Percentiles rank a stretch among this genome's conserved stretches.
These are phyloP conservation scores for Diaporthe sp. DNA, from an alignment of 2,329 filamentous ascomycete species.

Conservation along the genomic window DNA sequence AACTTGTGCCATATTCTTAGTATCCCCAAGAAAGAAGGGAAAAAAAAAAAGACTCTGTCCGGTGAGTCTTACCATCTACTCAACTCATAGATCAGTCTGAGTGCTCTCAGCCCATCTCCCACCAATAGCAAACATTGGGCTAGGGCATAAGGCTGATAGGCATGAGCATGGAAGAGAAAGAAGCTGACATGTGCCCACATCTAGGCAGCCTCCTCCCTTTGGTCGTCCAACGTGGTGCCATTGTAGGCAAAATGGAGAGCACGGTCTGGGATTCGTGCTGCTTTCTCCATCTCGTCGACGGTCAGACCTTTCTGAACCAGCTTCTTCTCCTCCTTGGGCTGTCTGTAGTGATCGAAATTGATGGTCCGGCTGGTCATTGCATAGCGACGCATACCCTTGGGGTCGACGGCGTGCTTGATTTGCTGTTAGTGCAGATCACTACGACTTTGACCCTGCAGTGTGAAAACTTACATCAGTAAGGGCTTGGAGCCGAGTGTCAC, in stretches of 20 bases:
- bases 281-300: neutral
- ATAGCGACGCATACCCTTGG: conserved; percentile 18
- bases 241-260: conserved; percentile 9
- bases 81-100: neutral
- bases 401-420: conserved; percentile 22
- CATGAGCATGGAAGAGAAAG: neutral
- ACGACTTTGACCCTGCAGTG: neutral
- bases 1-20: neutral
- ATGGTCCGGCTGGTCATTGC: conserved; percentile 30
- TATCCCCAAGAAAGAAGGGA: neutral
- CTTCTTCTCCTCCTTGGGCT: neutral
- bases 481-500: conserved; percentile 61
- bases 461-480: conserved; percentile 60
- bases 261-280: neutral
- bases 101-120: too few species aligned
- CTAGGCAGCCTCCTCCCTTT: neutral
- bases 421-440: conserved; percentile 37
- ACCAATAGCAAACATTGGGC: neutral
- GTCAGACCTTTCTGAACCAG: neutral
- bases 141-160: neutral
- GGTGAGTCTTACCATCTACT: neutral
- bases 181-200: neutral
- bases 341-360: conserved; percentile 21
- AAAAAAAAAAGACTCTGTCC: neutral
- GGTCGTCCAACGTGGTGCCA: neutral